A percentile compares a stretch with the other conserved stretches of the same genome.
phyloP scores from a whole-genome alignment of 768 basidiomycete species.

The Dioszegia aurantiaca region DNA sequence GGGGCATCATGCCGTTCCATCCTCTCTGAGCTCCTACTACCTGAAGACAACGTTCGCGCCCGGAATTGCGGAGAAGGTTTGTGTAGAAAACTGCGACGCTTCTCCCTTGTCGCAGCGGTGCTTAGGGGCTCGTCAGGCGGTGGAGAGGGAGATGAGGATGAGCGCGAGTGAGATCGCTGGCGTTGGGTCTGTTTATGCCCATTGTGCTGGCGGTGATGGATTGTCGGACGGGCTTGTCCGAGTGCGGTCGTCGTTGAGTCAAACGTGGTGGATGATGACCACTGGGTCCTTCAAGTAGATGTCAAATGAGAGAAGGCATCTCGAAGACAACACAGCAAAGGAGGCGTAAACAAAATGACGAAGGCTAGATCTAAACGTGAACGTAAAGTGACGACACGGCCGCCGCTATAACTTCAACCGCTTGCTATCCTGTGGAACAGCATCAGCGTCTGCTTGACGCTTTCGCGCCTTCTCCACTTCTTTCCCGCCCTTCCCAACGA shows the following conservation, averaged over 20 bases:
- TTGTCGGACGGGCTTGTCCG: conserved; percentile 16
- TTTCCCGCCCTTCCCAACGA: conserved; percentile 48
- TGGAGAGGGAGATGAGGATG: conserved; percentile 47
- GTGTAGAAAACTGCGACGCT: conserved; percentile 18
- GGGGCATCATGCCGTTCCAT: conserved; percentile 8
- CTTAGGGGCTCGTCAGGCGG: conserved; percentile 21
- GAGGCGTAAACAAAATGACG: conserved; percentile 10
- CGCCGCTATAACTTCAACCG: conserved; percentile 37
- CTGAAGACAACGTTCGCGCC: conserved; percentile 1
- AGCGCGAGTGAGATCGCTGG: conserved; percentile 33
- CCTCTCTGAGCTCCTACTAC: background rate
- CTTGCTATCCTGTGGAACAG: conserved; percentile 34
- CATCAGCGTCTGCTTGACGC: conserved; percentile 19
- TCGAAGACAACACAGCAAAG: background rate
- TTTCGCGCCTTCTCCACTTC: conserved; percentile 32
- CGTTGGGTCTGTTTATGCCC: conserved; percentile 20
- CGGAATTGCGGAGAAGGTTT: conserved; percentile 6
- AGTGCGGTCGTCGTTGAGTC: background rate
- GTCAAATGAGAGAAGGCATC: background rate
- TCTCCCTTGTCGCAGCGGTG: conserved; percentile 17
- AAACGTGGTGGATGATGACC: conserved; percentile 11
- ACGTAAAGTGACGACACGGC: background rate
- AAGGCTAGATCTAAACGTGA: background rate
- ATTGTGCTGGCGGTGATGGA: conserved; percentile 12
- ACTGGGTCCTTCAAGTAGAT: background rate